Base-by-base conservation (phyloP, 306 rosid genomes). In the Astragalus membranaceus region DNA sequence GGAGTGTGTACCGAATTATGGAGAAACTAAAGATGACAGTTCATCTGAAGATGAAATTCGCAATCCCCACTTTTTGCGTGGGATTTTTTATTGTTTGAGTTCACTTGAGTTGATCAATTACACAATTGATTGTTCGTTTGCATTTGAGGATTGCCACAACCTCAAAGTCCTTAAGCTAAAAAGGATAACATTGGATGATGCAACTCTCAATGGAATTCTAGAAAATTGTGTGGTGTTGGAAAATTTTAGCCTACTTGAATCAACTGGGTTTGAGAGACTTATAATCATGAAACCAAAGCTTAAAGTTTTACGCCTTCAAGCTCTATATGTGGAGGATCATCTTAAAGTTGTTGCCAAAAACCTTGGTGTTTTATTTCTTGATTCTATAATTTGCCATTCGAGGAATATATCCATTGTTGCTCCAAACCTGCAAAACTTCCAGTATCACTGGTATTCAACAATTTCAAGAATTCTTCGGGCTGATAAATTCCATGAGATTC, bases 51-150 rank as follows among this genome's bases (percentile, higher is more conserved):
- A 15, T 32, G 29, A 58, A 5, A 26, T 33, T 10, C 3, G 7
- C 1, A 39, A 39, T 11, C 70, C 47, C 1, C 0, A 1, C 3
- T 68, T 76, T 14, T 6, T 42, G 3, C 0, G 2, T 3, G 10
- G 57, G 12, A 10, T 50, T 7, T 69, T 76, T 36, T 6, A 42
- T 3, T 7, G 13, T 42, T 10, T 76, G 0, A 1, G 2, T 29
- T 76, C 71, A 4, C 65, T 76, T 5, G 50, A 43, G 42, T 51
- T 69, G 6, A 32, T 41, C 4, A 36, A 69, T 11, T 76, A 76
- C 13, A 50, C 37, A 8, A 46, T 60, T 14, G 5, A 5, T 3
- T 14, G 20, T 15, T 50, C 42, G 4, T 1, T 1, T 5, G 33
- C 75, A 3, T 69, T 69, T 42, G 13, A 39, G 42, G 58, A 32